Conservation (phyloP, 768 basidiomycete genomes). For the Lactarius indigo region DNA sequence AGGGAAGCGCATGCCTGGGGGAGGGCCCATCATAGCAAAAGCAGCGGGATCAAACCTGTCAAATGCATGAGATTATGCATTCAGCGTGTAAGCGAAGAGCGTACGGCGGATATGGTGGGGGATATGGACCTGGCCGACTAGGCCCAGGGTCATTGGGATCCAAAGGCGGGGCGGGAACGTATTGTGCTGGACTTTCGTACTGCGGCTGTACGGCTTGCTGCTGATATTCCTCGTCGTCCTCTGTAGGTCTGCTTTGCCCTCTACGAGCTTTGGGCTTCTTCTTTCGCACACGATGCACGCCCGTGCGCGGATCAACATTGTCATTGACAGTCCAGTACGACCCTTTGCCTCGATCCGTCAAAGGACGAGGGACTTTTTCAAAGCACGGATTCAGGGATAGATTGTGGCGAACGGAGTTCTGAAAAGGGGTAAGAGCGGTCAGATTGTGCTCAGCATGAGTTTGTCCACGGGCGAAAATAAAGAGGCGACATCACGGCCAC, state of each 20-base stretch:
- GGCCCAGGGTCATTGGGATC: constrained; percentile 58
- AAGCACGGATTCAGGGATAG: constrained; percentile 88
- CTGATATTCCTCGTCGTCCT: constrained; percentile 60
- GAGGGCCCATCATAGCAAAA: constrained; percentile 51
- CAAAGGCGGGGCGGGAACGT: constrained; percentile 51
- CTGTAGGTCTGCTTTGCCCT: constrained; percentile 33
- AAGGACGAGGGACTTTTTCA: constrained; percentile 86
- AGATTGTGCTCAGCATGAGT: constrained; percentile 27
- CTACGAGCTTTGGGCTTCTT: constrained; percentile 71
- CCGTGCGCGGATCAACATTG: constrained; percentile 83
- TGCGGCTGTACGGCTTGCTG: constrained; percentile 42
- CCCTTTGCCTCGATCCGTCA: constrained; percentile 87
- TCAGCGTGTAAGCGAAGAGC: constrained; percentile 29
- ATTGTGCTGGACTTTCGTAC: constrained; percentile 59
- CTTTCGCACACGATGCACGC: constrained; percentile 84
- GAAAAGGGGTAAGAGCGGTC: constrained; percentile 5
- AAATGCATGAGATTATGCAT: constrained; percentile 8
- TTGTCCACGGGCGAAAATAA: constrained; percentile 47
- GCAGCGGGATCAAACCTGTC: constrained; percentile 66
- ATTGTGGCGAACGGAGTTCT: constrained; percentile 92
- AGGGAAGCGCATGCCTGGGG: constrained; percentile 59
- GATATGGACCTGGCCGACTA: constrained; percentile 52
- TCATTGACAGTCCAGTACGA: constrained; percentile 93
- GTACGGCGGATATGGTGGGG: constrained; percentile 60
- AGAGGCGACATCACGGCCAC: constrained; percentile 51